Base-by-base conservation (phyloP, 768 basidiomycete genomes). In the Pleurotus ostreatus region DNA sequence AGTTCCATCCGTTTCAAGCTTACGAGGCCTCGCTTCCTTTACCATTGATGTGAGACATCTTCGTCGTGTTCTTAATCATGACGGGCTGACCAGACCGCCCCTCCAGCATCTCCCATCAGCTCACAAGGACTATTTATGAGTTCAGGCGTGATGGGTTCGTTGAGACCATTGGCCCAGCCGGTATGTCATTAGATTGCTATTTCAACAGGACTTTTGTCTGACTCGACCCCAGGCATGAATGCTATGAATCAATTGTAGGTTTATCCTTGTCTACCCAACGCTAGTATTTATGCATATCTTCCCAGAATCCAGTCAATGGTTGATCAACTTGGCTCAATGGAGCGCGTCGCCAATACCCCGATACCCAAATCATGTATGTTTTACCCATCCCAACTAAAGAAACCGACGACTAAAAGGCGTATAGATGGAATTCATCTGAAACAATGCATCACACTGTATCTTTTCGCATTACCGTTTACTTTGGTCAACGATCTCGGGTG, bases 391-490 rank as follows among this genome's bases (percentile, higher is more conserved):
- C 30, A 60, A 48, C 6, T 7, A 26, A 9, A 47, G 26, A 16
- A 44, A 34, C 20, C n/a, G 22, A 0, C 55, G 23, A 59, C 62
- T 67, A 15, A 64, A 23, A 44, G 49, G n/a, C 41, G 52, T 64
- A 61, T 56, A 89, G 88, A 93, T 62, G 84, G 89, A 40, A 88
- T 98, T 57, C 94, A 97, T 70, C 74, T 96, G 64, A 95, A 96
- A 68, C 95, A 98, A 85, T 92, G 89, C 61, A 91, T 96, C n/a
- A 88, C 89, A 1, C 71, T 96, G 0, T 97, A 96, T 73, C 83
- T 98, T 6, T 94, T 94, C 66, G 84, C 92, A 16, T 79, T 98
- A 6, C 96, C 96, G 4, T 82, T 95, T 62, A 90, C 89, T 1
- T 79, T 98, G 26, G 84, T 94, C 45, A 80, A 84, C 55, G 87